phyloP scores from a whole-genome alignment of 495 filamentous ascomycete genomes.

The Aspergillus haitiensis region DNA sequence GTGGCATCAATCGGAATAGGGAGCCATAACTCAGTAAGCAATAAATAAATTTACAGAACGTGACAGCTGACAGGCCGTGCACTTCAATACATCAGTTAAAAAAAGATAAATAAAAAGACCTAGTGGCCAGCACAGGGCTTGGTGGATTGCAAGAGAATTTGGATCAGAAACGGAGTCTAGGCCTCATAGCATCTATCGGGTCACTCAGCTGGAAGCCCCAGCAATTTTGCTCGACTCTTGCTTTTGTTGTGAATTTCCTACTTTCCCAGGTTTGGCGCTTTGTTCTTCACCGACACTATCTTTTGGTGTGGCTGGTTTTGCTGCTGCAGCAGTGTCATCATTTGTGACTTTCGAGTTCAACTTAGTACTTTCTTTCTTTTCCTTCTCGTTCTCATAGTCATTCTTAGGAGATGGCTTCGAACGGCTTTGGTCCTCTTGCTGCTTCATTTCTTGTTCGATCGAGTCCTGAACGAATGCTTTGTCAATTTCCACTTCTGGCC shows the following conservation, averaged over 20 bases:
- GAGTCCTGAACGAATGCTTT: conserved; percentile 71
- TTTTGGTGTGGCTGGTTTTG: conserved; percentile 12
- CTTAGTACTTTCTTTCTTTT: neutral
- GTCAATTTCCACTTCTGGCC: conserved; percentile 78
- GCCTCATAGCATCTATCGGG: neutral
- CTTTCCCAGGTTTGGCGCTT: neutral
- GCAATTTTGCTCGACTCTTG: neutral
- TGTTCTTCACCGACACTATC: neutral
- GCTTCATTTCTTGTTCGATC: conserved; percentile 53
- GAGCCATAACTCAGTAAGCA: conserved; percentile 15
- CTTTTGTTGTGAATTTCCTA: neutral
- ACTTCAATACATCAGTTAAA: neutral
- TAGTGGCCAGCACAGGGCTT: conserved; percentile 27
- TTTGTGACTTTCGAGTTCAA: neutral
- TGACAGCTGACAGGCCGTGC: conserved; percentile 7
- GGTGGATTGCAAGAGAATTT: neutral
- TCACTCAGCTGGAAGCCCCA: neutral
- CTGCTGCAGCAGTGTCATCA: conserved; percentile 3
- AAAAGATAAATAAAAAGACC: conserved; percentile 7
- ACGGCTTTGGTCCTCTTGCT: conserved; percentile 19
- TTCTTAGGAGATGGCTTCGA: conserved; percentile 12
- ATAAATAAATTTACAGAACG: conserved; percentile 18
- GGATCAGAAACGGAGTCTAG: neutral
- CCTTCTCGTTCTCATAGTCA: conserved; percentile 3
- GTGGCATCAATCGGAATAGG: conserved; percentile 10